Evolutionary conservation across 2,329 filamentous ascomycete genomes (phyloP).

Genomic region (Neurospora sp.): DNA sequence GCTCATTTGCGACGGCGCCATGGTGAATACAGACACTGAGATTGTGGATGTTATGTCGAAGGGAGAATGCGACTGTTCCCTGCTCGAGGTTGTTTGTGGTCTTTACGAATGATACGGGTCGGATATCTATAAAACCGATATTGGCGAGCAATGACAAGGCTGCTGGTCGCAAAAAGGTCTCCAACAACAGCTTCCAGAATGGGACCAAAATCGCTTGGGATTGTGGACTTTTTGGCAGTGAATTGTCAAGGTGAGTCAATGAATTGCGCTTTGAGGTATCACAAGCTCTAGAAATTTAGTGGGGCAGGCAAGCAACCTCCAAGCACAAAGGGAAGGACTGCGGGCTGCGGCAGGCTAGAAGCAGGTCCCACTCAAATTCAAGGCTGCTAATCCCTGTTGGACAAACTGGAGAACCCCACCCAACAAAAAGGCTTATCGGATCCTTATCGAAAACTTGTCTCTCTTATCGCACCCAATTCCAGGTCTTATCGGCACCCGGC

Average conservation of each 20-base stretch:
- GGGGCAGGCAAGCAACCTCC: constrained; percentile 6
- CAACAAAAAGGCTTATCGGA: not conserved
- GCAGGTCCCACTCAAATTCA: not conserved
- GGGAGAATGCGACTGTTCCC: not conserved
- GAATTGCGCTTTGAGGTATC: not conserved
- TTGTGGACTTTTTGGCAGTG: constrained; percentile 3
- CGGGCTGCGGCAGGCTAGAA: not conserved
- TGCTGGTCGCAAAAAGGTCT: not conserved
- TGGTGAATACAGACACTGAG: constrained; percentile 21
- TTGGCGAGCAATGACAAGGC: not conserved
- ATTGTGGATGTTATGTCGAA: not conserved
- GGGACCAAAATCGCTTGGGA: not conserved
- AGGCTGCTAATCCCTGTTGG: not conserved
- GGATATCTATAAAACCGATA: not conserved
- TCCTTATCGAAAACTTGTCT: not conserved
- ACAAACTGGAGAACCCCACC: not conserved
- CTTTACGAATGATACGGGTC: not conserved
- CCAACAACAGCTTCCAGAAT: not conserved
- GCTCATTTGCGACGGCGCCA: constrained; percentile 47
- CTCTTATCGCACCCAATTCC: not conserved
- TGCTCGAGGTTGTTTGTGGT: not conserved
- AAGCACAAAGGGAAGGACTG: not conserved
- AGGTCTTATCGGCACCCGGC: not conserved
- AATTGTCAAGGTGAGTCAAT: constrained; percentile 11
- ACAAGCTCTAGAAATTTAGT: constrained; percentile 8